Evolutionary conservation across 2,329 filamentous ascomycete genomes (phyloP).

Genomic region (Fusarium sp.): DNA sequence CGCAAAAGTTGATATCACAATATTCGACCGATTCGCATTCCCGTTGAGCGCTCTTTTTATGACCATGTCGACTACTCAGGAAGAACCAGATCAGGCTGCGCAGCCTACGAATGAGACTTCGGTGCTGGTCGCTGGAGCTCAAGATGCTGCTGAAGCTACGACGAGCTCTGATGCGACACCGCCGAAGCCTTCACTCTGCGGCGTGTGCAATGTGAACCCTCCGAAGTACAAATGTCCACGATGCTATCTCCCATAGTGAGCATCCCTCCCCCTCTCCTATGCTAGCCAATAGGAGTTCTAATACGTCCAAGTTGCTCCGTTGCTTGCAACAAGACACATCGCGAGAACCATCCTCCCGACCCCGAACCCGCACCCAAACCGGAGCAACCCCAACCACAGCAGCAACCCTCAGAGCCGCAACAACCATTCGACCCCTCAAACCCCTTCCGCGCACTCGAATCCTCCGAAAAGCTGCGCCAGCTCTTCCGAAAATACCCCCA

Average conservation of each 20-base stretch:
- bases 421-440: constrained; percentile 44
- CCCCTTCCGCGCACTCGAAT: constrained; percentile 61
- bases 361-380: constrained; percentile 44
- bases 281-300: not conserved
- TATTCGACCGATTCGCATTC: not conserved
- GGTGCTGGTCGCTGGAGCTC: not conserved
- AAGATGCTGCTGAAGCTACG: not conserved
- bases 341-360: constrained; percentile 57
- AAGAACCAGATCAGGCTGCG: constrained; percentile 1
- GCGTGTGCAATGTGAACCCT: constrained; percentile 59
- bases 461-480: constrained; percentile 57
- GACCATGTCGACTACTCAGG: constrained; percentile 28
- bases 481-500: constrained; percentile 63
- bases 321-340: constrained; percentile 62
- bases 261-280: constrained; percentile 5
- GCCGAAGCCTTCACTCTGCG: constrained; percentile 51
- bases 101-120: constrained; percentile 8
- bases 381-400: constrained; percentile 9
- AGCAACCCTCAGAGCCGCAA: constrained; percentile 1
- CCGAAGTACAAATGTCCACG: constrained; percentile 70
- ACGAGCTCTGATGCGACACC: constrained; percentile 5
- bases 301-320: constrained; percentile 63
- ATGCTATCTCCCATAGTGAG: constrained; percentile 66
- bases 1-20: not conserved
- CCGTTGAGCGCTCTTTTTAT: not conserved